phyloP scores from a whole-genome alignment of 352 stramenopile species.

The Globisporangium yorkense region DNA sequence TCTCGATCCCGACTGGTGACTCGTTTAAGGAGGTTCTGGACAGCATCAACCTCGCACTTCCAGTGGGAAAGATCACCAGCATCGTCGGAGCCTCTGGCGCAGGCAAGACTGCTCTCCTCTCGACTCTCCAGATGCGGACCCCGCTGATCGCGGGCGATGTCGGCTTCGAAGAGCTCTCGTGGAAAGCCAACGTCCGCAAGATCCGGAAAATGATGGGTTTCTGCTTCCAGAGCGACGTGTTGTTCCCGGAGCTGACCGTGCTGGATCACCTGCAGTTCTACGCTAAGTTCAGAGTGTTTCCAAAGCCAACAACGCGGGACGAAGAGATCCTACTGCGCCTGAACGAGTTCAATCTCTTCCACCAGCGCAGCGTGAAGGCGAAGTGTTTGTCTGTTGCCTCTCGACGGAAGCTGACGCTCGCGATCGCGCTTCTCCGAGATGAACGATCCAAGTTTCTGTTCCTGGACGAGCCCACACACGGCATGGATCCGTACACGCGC shows the following conservation, averaged over 20 bases:
- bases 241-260: conserved; percentile 68
- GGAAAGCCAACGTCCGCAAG: conserved; percentile 35
- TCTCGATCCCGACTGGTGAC: neutral
- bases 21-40: conserved; percentile 8
- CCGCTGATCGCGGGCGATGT: conserved; percentile 33
- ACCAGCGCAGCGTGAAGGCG: conserved; percentile 25
- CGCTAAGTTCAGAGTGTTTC: conserved; percentile 27
- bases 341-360: conserved; percentile 29
- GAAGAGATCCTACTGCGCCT: conserved; percentile 20
- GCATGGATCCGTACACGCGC: conserved; percentile 92
- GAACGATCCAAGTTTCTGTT: conserved; percentile 44
- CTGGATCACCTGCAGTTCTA: conserved; percentile 56
- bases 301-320: conserved; percentile 4
- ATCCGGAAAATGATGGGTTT: conserved; percentile 38
- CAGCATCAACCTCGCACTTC: conserved; percentile 13
- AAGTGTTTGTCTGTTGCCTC: conserved; percentile 59
- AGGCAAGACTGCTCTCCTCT: conserved; percentile 16
- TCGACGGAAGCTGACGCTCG: conserved; percentile 80
- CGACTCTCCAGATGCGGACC: conserved; percentile 14
- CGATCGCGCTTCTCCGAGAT: conserved; percentile 70
- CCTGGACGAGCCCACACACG: conserved; percentile 84
- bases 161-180: conserved; percentile 39
- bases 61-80: conserved; percentile 9
- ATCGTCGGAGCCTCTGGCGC: conserved; percentile 5
- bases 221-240: conserved; percentile 69